These are phyloP conservation scores for Henckelia pumila DNA, from an alignment of 257 asterid species.

Conservation along the genomic window DNA sequence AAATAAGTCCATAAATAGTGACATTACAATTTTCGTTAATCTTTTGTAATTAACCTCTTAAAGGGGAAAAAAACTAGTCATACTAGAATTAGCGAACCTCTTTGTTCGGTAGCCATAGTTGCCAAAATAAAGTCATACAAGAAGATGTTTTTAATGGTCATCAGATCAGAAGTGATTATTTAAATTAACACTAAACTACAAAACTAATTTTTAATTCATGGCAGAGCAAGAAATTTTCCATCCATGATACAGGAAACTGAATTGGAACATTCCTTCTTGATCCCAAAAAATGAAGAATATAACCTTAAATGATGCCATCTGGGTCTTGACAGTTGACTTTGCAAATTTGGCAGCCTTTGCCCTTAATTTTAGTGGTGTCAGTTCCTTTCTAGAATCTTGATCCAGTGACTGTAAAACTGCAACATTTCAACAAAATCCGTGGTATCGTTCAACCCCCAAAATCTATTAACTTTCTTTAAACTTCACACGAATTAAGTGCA, in stretches of 20 bases:
- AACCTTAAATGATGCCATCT: conserved; percentile 97
- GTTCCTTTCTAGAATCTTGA: conserved; percentile 82
- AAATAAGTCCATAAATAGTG: conserved; percentile 1
- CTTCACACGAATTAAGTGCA: conserved; percentile 10
- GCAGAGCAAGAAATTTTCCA: conserved; percentile 18
- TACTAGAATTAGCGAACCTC: too few species aligned
- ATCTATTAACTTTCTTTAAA: not conserved
- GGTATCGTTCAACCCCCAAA: conserved; percentile 14
- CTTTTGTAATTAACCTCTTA: too few species aligned
- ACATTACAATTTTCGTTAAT: not conserved
- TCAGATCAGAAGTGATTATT: too few species aligned
- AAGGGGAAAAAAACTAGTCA: too few species aligned
- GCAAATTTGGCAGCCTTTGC: conserved; percentile 95
- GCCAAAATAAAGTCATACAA: too few species aligned
- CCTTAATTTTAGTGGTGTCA: conserved; percentile 90
- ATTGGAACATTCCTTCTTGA: conserved; percentile 2
- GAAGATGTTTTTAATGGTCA: too few species aligned
- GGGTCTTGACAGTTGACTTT: conserved; percentile 78
- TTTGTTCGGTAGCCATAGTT: too few species aligned
- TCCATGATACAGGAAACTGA: conserved; percentile 24
- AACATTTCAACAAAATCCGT: conserved; percentile 38
- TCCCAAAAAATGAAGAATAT: conserved; percentile 10
- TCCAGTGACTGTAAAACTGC: conserved; percentile 95
- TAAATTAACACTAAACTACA: not conserved
- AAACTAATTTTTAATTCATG: not conserved